A percentile compares a stretch with the other conserved stretches of the same genome.
Evolutionary conservation across 2,329 filamentous ascomycete genomes (phyloP).

Genomic region (Ophiostoma ulmi): DNA sequence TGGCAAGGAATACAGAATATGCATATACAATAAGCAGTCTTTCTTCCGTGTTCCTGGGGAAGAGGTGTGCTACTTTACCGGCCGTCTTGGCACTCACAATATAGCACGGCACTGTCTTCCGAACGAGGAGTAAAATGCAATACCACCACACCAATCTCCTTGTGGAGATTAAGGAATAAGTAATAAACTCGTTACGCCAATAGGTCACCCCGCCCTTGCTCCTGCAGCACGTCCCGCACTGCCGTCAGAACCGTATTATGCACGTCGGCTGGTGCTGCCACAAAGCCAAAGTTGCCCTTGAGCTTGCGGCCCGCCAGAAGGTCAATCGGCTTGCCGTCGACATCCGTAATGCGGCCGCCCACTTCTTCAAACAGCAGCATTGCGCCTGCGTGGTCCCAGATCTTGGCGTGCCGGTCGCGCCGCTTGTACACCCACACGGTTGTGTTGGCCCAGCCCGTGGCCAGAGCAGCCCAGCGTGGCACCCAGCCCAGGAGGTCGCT

Average conservation of each 20-base stretch:
- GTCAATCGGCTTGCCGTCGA: constrained; percentile 49
- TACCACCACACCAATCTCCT: not conserved
- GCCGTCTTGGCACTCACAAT: constrained; percentile 4
- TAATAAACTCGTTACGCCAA: constrained; percentile 9
- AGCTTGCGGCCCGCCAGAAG: constrained; percentile 46
- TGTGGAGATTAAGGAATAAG: too few species aligned
- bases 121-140: not conserved
- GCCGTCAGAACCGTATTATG: constrained; percentile 43
- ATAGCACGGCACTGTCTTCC: not conserved
- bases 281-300: constrained; percentile 50
- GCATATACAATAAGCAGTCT: not conserved
- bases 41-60: not conserved
- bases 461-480: constrained; percentile 49
- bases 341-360: constrained; percentile 52
- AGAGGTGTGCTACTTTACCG: not conserved
- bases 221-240: constrained; percentile 25
- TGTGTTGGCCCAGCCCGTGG: constrained; percentile 48
- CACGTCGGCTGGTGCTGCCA: constrained; percentile 45
- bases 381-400: constrained; percentile 57
- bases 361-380: constrained; percentile 55
- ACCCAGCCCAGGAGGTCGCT: constrained; percentile 55
- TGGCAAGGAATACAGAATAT: not conserved
- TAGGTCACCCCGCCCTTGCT: constrained; percentile 24
- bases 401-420: constrained; percentile 46
- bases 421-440: constrained; percentile 54